A percentile compares a stretch with the other conserved stretches of the same genome.
phyloP scores from a whole-genome alignment of 257 asterid genomes.

The Solanum piurae region DNA sequence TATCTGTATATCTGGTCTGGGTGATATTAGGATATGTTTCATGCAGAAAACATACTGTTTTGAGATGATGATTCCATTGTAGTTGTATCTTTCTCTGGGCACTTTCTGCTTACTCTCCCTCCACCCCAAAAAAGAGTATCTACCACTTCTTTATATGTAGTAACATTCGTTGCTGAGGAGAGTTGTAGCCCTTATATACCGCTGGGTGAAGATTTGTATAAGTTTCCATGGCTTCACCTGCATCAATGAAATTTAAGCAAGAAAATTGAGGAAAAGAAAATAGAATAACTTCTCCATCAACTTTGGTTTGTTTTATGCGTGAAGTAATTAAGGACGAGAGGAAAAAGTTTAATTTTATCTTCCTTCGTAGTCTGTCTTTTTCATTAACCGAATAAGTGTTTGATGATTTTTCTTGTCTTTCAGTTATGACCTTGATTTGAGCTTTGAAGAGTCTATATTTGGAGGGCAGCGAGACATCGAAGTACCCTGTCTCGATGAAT shows the following conservation, averaged over 20 bases:
- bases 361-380: neutral
- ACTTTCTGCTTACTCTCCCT: neutral
- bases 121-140: neutral
- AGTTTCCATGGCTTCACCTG: neutral
- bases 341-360: neutral
- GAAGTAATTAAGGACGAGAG: neutral
- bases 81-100: neutral
- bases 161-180: neutral
- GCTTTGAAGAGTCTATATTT: conserved; percentile 79
- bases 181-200: neutral
- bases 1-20: neutral
- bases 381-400: neutral
- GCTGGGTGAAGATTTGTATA: neutral
- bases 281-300: neutral
- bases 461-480: conserved; percentile 67
- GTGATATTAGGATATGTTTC: neutral
- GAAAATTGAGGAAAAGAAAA: neutral
- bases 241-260: neutral
- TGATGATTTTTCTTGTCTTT: conserved; percentile 4
- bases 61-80: neutral
- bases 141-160: neutral
- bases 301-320: neutral
- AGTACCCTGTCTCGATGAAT: conserved; percentile 49
- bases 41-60: neutral
- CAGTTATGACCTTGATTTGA: conserved; percentile 70